These are phyloP conservation scores for Bimuria novae-zelandiae DNA, from an alignment of 2,329 filamentous ascomycete species.

Conservation along the genomic window DNA sequence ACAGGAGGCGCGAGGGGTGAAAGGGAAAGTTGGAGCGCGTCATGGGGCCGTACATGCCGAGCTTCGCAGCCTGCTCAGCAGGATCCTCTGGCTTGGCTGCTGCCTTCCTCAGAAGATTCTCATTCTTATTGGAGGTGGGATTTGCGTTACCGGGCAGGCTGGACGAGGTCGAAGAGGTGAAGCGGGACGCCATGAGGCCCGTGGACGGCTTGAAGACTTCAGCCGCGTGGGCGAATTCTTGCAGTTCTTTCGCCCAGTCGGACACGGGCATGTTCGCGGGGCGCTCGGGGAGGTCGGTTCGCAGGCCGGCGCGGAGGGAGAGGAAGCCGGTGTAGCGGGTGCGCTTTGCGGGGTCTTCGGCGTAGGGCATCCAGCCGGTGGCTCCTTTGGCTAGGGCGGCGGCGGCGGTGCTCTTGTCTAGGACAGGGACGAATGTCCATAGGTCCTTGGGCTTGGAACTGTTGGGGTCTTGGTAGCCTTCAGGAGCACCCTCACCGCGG, in stretches of 20 bases:
- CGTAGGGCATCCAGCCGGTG: constrained; percentile 78
- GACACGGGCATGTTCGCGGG: constrained; percentile 60
- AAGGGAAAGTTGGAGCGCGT: constrained; percentile 76
- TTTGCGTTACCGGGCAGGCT: constrained; percentile 31
- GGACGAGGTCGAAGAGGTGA: constrained; percentile 65
- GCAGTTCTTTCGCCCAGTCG: constrained; percentile 79
- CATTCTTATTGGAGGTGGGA: constrained; percentile 36
- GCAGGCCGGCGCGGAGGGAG: constrained; percentile 69
- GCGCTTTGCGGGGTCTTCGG: constrained; percentile 78
- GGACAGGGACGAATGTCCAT: constrained; percentile 52
- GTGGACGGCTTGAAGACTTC: constrained; percentile 90
- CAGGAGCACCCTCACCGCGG: constrained; percentile 71
- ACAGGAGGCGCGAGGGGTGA: constrained; percentile 81
- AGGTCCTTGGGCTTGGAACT: constrained; percentile 63
- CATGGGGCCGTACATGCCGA: constrained; percentile 92
- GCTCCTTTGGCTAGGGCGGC: constrained; percentile 54
- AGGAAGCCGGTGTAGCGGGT: constrained; percentile 82
- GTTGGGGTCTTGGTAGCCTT: constrained; percentile 65
- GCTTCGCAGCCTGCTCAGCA: constrained; percentile 80
- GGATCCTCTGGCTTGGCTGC: constrained; percentile 70
- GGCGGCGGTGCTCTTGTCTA: constrained; percentile 49
- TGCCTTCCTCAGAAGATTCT: constrained; percentile 52
- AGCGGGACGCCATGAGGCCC: constrained; percentile 89
- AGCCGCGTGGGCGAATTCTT: constrained; percentile 75
- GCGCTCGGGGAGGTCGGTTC: constrained; percentile 62